phyloP scores from a whole-genome alignment of 164 flowering plant species.

The Kingdonia uniflora region DNA sequence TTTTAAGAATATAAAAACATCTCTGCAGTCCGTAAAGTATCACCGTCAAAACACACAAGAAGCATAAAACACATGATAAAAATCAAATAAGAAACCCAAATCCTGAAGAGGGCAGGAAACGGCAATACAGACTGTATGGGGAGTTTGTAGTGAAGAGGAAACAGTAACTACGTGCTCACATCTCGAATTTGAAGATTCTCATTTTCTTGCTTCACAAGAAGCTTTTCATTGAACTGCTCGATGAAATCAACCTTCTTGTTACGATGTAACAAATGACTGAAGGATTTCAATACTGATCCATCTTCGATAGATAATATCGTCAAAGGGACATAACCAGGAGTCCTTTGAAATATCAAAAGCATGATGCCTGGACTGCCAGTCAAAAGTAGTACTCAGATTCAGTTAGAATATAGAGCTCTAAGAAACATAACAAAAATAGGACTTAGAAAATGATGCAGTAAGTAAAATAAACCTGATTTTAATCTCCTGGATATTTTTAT shows the following conservation, averaged over 20 bases:
- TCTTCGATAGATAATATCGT: constrained; percentile 88
- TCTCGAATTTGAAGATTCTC: constrained; percentile 26
- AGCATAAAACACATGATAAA: too few species aligned
- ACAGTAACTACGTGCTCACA: constrained; percentile 9
- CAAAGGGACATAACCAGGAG: constrained; percentile 61
- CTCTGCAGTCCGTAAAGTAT: too few species aligned
- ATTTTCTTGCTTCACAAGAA: constrained; percentile 28
- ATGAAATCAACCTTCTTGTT: constrained; percentile 75
- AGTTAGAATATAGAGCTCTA: not conserved
- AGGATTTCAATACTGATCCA: constrained; percentile 82
- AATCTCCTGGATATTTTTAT: constrained; percentile 79
- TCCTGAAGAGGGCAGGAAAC: too few species aligned
- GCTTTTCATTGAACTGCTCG: constrained; percentile 31
- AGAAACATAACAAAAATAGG: not conserved
- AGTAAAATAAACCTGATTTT: constrained; percentile 60
- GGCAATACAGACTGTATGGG: too few species aligned
- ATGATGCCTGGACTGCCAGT: constrained; percentile 97
- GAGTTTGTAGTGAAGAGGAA: too few species aligned
- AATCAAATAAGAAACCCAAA: too few species aligned
- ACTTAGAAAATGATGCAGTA: not conserved
- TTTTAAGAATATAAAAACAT: too few species aligned
- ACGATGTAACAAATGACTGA: constrained; percentile 77
- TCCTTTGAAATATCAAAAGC: constrained; percentile 62
- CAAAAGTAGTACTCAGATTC: too few species aligned
- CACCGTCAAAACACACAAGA: too few species aligned